Base-by-base conservation (phyloP, 1,284 basidiomycete genomes). In the Ustilago sp. region DNA sequence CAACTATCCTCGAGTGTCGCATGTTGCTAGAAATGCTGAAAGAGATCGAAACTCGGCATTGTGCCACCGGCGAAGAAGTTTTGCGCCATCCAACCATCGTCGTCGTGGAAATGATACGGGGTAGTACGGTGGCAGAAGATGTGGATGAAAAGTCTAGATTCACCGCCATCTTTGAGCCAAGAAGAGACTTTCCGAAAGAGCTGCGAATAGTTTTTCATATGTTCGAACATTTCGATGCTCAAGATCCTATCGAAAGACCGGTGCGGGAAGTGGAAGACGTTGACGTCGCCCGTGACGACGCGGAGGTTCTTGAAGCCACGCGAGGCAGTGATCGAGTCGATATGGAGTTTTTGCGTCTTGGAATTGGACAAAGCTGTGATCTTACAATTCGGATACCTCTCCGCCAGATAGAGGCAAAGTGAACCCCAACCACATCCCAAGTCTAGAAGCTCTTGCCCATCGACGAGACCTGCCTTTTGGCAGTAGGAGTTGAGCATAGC, bases 161-260 rank as follows among this genome's bases (percentile, higher is more conserved):
- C 68, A 28, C 89, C 87, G 17, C 82, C 77, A 11, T 85, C 79
- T 12, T 86, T 85, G 23, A 93, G 88, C 92, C 92, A 93, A 9
- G 89, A 89, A 0, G 91, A 89, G 31, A 93, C 86, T 80, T 93
- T 93, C 45, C 87, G 85, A 73, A 93, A 88, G 23, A 93, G 89
- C 7, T 86, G 81, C 60, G 92, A 87, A 86, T 93, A 93, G 63
- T 81, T 83, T 39, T 83, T 83, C 81, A 83, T 83, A 83, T 93
- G 92, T 80, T 93, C 92, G 74, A 93, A 92, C 92, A 93, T 93
- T 89, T 93, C 92, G 67, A 93, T 93, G 17, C 91, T 91, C 9
- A 93, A 80, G 63, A 93, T 91, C 62, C 92, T 89, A 80, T 93
- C 91, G 83, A 93, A 93, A 19, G 59, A 41, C 12, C 32, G 54